phyloP scores from a whole-genome alignment of 495 filamentous ascomycete genomes.

The Emericellopsis terricola region DNA sequence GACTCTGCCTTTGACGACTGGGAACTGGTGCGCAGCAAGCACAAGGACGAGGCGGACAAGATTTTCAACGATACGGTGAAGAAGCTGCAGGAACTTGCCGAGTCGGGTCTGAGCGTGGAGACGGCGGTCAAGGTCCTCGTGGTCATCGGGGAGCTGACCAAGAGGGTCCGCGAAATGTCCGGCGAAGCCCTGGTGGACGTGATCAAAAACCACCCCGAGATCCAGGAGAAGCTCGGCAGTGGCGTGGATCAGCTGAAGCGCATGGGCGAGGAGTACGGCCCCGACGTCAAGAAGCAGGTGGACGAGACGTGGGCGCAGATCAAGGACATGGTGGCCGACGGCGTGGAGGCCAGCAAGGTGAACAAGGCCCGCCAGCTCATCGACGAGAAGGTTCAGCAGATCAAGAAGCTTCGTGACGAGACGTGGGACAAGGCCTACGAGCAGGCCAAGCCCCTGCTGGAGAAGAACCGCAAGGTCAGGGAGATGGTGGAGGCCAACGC shows the following conservation, averaged over 20 bases:
- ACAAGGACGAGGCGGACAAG: conserved; percentile 42
- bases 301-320: conserved; percentile 47
- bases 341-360: conserved; percentile 26
- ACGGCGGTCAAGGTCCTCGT: conserved; percentile 32
- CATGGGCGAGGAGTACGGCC: conserved; percentile 43
- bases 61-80: conserved; percentile 40
- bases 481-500: conserved; percentile 42
- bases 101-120: conserved; percentile 30
- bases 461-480: conserved; percentile 49
- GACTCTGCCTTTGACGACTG: conserved; percentile 45
- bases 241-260: conserved; percentile 41
- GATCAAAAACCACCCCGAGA: conserved; percentile 43
- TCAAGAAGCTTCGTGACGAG: conserved; percentile 42
- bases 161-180: conserved; percentile 31
- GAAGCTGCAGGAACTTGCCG: conserved; percentile 32
- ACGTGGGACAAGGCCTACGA: conserved; percentile 45
- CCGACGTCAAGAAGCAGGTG: conserved; percentile 49
- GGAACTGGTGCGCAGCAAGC: conserved; percentile 36
- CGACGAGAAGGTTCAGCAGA: conserved; percentile 43
- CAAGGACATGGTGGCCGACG: conserved; percentile 31
- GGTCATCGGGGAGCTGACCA: conserved; percentile 32
- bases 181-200: conserved; percentile 37
- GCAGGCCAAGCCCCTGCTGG: conserved; percentile 40
- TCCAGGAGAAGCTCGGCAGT: conserved; percentile 50
- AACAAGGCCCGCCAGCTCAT: conserved; percentile 38